Percentiles rank a stretch among this genome's conserved stretches.
phyloP scores from a whole-genome alignment of 164 flowering plant species.

The Chimonanthus salicifolius region DNA sequence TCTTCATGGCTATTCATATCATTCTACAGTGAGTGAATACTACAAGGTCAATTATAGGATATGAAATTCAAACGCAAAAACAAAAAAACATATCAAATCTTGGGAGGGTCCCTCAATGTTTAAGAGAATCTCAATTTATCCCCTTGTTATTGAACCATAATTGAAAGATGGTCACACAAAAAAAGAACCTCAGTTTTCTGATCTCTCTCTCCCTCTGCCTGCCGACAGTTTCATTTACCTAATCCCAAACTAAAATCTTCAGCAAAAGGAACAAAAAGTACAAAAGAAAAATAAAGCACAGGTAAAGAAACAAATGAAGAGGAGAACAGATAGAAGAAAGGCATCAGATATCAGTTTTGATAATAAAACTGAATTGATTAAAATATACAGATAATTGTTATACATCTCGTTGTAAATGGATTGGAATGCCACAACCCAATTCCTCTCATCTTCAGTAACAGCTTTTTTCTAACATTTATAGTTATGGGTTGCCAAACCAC shows the following conservation, averaged over 20 bases:
- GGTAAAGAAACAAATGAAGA: conserved; percentile 1
- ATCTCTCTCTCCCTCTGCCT: conserved; percentile 1
- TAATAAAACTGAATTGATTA: conserved; percentile 19
- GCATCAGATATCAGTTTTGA: conserved; percentile 7
- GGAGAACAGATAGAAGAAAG: not conserved
- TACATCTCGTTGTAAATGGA: conserved; percentile 26
- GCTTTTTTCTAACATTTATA: conserved; percentile 5
- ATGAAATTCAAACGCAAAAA: not conserved
- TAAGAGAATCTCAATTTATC: not conserved
- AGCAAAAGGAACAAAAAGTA: not conserved
- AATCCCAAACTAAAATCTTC: not conserved
- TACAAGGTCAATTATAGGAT: not conserved
- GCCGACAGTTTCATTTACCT: conserved; percentile 22
- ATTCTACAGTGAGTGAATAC: not conserved
- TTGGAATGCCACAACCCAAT: conserved; percentile 16
- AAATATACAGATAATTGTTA: conserved; percentile 30
- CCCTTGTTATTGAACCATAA: not conserved
- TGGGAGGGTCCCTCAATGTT: not conserved
- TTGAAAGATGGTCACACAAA: not conserved
- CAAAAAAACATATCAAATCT: not conserved
- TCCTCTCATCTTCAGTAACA: conserved; percentile 9
- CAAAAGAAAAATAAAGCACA: not conserved
- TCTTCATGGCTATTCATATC: not conserved
- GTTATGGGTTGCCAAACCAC: conserved; percentile 17
- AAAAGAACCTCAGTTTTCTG: not conserved